Evolutionary conservation across 768 basidiomycete species (phyloP), one percentile per base, ranked within the genome.

Genomic region (Termitomyces sp.): DNA sequence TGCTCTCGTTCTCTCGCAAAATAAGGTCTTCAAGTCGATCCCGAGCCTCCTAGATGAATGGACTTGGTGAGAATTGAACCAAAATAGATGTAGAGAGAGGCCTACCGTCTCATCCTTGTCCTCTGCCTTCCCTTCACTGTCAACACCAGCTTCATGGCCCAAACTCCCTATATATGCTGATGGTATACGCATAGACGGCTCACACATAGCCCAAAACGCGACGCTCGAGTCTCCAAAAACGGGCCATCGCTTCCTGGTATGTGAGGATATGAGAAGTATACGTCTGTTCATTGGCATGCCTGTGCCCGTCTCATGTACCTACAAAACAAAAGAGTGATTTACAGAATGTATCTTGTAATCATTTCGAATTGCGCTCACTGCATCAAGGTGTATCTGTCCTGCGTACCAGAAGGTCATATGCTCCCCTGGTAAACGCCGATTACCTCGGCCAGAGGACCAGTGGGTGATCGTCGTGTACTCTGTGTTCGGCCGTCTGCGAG

Each of bases 281-380:
- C 46, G 71, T 62, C 57, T 74, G 65, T 62, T 86, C 85, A 61
- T 85, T 74, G 0, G 66, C 82, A 84, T 85, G 8, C 79, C 78
- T 12, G 84, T 85, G 15, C 75, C 74, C 32, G 65, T 60, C 22
- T 81, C 72, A 14, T 68, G 71, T 5, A 76, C 71, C 82, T 84
- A 38, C 26, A 12, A 2, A 38, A 11, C n/a, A 49, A 4, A 19
- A 22, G 0, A 15, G 34, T 7, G 5, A 17, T 28, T 26, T 32
- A 19, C 15, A 44, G 24, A 35, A 14, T 28, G 28, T 32, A 1
- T 21, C 52, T 26, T 38, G 34, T 41, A 32, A 26, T 28, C 26
- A 9, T 21, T 9, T 21, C 12, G 15, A 35, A 40, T 15, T 4
- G n/a, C 12, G 71, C 79, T 26, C 60, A 85, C 81, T 40, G 82